Base-by-base conservation (phyloP, 2,329 filamentous ascomycete species). In the Penicillium sp. region DNA sequence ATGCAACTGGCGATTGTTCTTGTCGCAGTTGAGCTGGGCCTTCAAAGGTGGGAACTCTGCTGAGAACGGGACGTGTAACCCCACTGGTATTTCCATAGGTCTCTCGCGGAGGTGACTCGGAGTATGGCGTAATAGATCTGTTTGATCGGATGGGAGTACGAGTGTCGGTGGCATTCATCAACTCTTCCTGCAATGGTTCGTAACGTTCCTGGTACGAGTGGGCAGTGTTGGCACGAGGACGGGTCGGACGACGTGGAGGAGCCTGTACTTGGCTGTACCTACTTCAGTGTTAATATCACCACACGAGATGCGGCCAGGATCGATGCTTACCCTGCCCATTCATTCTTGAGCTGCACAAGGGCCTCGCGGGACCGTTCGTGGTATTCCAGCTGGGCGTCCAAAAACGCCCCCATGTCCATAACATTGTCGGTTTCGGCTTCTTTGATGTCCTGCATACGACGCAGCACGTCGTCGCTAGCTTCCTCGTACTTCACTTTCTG, bases 401-500 rank as follows among this genome's bases (percentile, higher is more conserved):
- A 79, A 73, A 97, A 95, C 19, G 85, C 80, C 4, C 86, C 87
- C 56, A 97, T 80, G 70, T 96, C 91, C 48, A 84, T 82, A 42
- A 96, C 85, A 69, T 88, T 91, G 62, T 97, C 93, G 43, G 81
- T 82, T 75, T 97, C 93, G 23, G 91, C 85, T 69, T 97, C 93
- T 78, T 94, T 93, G 78, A 97, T 95, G 71, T 97, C 93, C 76
- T 95, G 86, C 94, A 97, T 97, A 55, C 93, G 85, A 59, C 93
- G 86, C 67, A 88, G 84, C 54, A 97, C 93, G 69, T 97, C 93
- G 71, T 97, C 93, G 71, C 85, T 94, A 17, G 91, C 89, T 78
- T 97, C 94, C 72, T 97, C 94, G 71, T 96, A 97, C 77, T 97
- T 97, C 68, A 91, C 90, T 75, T 96, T 96, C 73, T 94, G 91